phyloP scores from a whole-genome alignment of 305 asterid genomes.

The Fraxinus floribunda region DNA sequence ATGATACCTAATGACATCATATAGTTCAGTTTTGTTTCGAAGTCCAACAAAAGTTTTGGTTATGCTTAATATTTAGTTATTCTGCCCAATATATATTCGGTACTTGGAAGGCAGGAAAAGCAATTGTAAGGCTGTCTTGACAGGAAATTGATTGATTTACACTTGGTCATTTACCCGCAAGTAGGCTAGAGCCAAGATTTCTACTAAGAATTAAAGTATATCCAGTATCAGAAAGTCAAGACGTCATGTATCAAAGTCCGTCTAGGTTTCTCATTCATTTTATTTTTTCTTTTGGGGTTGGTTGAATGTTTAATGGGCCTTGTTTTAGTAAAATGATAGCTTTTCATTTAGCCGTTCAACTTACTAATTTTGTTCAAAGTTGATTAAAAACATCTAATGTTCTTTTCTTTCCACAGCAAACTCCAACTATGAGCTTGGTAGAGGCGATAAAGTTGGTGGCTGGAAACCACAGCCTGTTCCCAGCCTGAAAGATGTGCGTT shows the following conservation, averaged over 20 bases:
- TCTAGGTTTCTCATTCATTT: not conserved
- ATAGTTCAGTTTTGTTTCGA: no score
- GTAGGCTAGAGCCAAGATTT: not conserved
- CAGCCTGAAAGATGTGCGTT: constrained; percentile 61
- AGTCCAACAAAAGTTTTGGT: no score
- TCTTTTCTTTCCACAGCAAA: constrained; percentile 55
- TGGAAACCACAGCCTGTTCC: constrained; percentile 92
- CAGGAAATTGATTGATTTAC: not conserved
- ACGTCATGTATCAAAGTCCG: not conserved
- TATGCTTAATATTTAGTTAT: no score
- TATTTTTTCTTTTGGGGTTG: not conserved
- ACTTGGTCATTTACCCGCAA: not conserved
- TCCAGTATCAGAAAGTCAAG: not conserved
- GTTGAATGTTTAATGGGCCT: not conserved
- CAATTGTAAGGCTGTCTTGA: no score
- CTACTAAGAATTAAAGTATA: not conserved
- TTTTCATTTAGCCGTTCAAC: not conserved
- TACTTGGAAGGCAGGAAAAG: no score
- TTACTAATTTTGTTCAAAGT: constrained; percentile 17
- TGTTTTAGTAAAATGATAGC: not conserved
- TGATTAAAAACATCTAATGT: constrained; percentile 4
- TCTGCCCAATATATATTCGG: no score
- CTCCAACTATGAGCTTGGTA: constrained; percentile 94
- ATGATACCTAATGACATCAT: no score
- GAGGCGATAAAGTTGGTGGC: constrained; percentile 86